Evolutionary conservation across 495 filamentous ascomycete genomes (phyloP).

Genomic region (Xylaria intraflava): DNA sequence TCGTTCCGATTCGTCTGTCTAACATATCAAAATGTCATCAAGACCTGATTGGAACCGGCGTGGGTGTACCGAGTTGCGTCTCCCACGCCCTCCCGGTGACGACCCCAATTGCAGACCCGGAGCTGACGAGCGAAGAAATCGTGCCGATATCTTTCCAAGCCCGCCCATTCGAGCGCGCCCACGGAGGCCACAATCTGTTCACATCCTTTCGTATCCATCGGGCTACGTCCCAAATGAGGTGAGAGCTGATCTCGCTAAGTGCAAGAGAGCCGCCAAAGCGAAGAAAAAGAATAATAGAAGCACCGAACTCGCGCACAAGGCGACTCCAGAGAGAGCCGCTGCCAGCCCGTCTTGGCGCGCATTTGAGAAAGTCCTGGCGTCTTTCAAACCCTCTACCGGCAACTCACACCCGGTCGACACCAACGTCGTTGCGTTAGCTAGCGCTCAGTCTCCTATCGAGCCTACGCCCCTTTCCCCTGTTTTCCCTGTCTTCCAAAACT

Average conservation of each 20-base stretch:
- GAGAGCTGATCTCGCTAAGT: conserved; percentile 25
- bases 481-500: too few species aligned
- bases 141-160: conserved; percentile 33
- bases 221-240: conserved; percentile 46
- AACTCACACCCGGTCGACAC: conserved; percentile 11
- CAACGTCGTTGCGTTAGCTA: conserved; percentile 7
- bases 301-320: conserved; percentile 12
- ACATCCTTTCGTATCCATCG: conserved; percentile 48
- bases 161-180: conserved; percentile 46
- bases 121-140: conserved; percentile 26
- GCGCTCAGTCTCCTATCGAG: conserved; percentile 8
- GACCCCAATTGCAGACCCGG: conserved; percentile 41
- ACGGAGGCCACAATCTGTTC: conserved; percentile 49
- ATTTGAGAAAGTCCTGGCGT: conserved; percentile 36
- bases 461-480: neutral
- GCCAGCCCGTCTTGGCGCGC: conserved; percentile 25
- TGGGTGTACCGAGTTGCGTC: conserved; percentile 13
- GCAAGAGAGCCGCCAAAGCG: conserved; percentile 15
- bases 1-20: neutral
- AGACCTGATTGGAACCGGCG: conserved; percentile 12
- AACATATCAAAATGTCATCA: conserved; percentile 12
- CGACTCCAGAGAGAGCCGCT: conserved; percentile 17
- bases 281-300: conserved; percentile 27
- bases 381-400: conserved; percentile 26
- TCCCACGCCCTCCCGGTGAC: conserved; percentile 29